phyloP scores from a whole-genome alignment of 179 eudicot genomes.

The Drosera spatulata region DNA sequence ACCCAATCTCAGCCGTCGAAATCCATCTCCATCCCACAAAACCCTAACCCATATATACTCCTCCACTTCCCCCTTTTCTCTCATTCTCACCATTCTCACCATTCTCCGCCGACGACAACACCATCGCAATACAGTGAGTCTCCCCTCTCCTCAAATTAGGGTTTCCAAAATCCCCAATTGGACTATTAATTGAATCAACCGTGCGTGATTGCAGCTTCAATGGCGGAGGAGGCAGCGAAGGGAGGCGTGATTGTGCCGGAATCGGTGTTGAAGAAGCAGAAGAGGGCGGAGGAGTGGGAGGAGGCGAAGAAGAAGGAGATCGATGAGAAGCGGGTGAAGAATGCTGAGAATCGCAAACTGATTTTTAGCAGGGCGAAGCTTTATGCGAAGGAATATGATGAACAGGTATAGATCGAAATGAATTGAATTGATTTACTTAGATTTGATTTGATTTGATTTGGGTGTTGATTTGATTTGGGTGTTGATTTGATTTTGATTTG shows the following conservation, averaged over 20 bases:
- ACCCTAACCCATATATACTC: too few relatives aligned
- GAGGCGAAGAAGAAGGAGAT: slow-evolving; percentile 45
- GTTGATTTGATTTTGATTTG: background rate
- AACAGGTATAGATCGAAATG: slow-evolving; percentile 32
- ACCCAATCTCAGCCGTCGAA: too few relatives aligned
- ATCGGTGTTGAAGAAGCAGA: slow-evolving; percentile 78
- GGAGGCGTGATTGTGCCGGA: slow-evolving; percentile 54
- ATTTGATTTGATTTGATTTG: background rate
- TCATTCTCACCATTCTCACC: too few relatives aligned
- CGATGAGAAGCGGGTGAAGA: slow-evolving; percentile 46
- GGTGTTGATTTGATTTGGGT: too few relatives aligned
- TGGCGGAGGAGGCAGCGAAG: slow-evolving; percentile 17
- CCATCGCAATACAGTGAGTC: too few relatives aligned
- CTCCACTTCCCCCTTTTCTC: too few relatives aligned
- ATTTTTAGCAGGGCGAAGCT: slow-evolving; percentile 43
- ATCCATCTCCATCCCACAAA: too few relatives aligned
- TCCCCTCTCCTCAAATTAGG: too few relatives aligned
- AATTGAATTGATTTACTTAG: background rate
- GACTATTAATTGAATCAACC: too few relatives aligned
- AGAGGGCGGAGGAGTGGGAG: slow-evolving; percentile 70
- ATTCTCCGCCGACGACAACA: too few relatives aligned
- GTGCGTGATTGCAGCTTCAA: too few relatives aligned
- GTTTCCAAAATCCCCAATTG: too few relatives aligned
- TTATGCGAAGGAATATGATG: slow-evolving; percentile 48
- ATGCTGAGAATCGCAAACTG: slow-evolving; percentile 33